Percentiles rank a stretch among this genome's conserved stretches.
Evolutionary conservation across 2,329 filamentous ascomycete species (phyloP).

Genomic region (Beauveria sp.): DNA sequence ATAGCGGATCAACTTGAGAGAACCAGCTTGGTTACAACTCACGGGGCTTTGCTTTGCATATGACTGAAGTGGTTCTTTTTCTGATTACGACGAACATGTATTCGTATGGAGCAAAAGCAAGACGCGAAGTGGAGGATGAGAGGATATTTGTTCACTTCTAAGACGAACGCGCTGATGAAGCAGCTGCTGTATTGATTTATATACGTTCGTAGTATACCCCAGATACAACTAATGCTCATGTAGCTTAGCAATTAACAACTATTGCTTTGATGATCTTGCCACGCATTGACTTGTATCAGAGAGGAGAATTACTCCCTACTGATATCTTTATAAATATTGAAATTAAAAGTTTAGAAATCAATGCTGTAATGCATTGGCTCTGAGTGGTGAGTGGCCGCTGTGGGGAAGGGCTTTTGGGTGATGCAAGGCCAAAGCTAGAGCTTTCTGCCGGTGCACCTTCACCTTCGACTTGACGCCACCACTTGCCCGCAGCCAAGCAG

Average conservation of each 20-base stretch:
- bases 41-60: conserved; percentile 10
- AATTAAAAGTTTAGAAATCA: background rate
- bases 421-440: conserved; percentile 1
- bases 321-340: background rate
- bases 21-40: conserved; percentile 6
- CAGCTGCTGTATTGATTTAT: conserved; percentile 13
- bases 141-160: conserved; percentile 12
- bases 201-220: conserved; percentile 12
- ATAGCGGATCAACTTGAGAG: background rate
- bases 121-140: background rate
- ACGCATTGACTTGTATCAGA: background rate
- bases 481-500: background rate
- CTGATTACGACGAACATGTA: conserved; percentile 5
- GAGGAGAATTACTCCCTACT: too few species aligned
- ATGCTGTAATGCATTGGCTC: background rate
- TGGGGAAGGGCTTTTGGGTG: conserved; percentile 6
- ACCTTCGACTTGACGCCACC: conserved; percentile 1
- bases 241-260: conserved; percentile 8
- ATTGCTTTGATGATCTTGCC: background rate
- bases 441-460: conserved; percentile 2
- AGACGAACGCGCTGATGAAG: conserved; percentile 8
- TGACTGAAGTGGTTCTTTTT: conserved; percentile 7
- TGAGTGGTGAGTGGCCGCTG: conserved; percentile 8
- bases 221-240: conserved; percentile 8
- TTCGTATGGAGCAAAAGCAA: conserved; percentile 1